Percentiles rank a stretch among this genome's conserved stretches.
Evolutionary conservation across 148 eudicot genomes (phyloP).

Genomic region (Talinum fruticosum): DNA sequence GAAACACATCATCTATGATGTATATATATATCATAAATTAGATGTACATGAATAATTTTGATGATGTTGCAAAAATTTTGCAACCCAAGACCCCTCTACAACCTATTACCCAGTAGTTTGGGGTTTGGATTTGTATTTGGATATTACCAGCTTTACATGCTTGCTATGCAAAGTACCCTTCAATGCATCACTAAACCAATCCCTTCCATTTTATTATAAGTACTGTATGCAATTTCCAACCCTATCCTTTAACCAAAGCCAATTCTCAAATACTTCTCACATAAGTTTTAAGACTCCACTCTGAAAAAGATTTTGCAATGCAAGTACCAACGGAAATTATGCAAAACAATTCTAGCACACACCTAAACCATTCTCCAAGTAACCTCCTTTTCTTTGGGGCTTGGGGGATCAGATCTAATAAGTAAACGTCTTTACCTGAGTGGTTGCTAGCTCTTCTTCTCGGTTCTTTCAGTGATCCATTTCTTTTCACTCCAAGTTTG

Average conservation of each 20-base stretch:
- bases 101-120: not conserved
- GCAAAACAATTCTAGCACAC: not conserved
- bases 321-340: not conserved
- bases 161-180: not conserved
- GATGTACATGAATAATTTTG: no score
- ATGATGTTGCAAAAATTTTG: no score
- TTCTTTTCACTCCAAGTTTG: slow-evolving; percentile 6
- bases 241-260: not conserved
- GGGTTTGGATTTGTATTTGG: not conserved
- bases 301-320: not conserved
- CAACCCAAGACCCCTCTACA: no score
- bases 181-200: not conserved
- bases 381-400: not conserved
- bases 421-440: slow-evolving; percentile 18
- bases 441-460: slow-evolving; percentile 9
- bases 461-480: slow-evolving; percentile 16
- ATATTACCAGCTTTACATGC: not conserved
- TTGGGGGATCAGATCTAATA: not conserved
- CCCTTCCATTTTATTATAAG: not conserved
- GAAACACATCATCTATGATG: no score
- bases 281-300: not conserved
- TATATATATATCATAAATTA: no score
- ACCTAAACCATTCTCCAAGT: not conserved
- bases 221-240: not conserved
- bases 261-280: not conserved